These are phyloP conservation scores for Phytophthora ohioensis DNA, from an alignment of 352 stramenopile species.

Conservation along the genomic window DNA sequence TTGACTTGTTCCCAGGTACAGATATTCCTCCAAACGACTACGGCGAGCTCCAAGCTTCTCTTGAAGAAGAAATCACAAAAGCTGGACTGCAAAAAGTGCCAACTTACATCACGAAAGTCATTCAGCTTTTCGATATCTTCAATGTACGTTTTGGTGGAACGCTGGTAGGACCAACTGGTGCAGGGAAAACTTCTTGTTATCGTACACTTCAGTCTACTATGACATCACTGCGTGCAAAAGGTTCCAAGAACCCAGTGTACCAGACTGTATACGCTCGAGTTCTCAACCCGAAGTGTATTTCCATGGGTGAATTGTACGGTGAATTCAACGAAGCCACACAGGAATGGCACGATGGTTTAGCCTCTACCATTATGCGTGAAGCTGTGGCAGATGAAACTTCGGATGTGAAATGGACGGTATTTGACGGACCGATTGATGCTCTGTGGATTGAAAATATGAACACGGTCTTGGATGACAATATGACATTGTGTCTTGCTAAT, in stretches of 20 bases:
- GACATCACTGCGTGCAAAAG: constrained; percentile 74
- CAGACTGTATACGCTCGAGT: constrained; percentile 76
- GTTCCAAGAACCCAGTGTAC: constrained; percentile 82
- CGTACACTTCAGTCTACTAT: constrained; percentile 88
- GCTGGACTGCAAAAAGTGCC: constrained; percentile 70
- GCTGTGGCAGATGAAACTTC: constrained; percentile 70
- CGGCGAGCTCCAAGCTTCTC: constrained; percentile 73
- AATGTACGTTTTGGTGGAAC: constrained; percentile 94
- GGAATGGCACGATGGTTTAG: constrained; percentile 88
- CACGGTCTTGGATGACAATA: constrained; percentile 96
- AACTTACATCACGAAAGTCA: constrained; percentile 93
- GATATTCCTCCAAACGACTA: constrained; percentile 90
- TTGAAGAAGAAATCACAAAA: constrained; percentile 69
- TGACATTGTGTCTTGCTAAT: constrained; percentile 94
- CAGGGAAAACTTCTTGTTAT: constrained; percentile 91
- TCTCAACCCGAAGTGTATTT: constrained; percentile 90
- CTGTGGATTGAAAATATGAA: constrained; percentile 98
- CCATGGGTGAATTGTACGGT: constrained; percentile 85
- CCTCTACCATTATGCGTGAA: constrained; percentile 84
- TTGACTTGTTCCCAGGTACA: constrained; percentile 91
- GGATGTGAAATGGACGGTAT: constrained; percentile 92
- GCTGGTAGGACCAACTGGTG: constrained; percentile 88
- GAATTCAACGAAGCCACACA: constrained; percentile 92
- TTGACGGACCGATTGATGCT: constrained; percentile 95
- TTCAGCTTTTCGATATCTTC: constrained; percentile 95